Evolutionary conservation across 345 rosid genomes (phyloP).

Genomic region (Acer saccharum): DNA sequence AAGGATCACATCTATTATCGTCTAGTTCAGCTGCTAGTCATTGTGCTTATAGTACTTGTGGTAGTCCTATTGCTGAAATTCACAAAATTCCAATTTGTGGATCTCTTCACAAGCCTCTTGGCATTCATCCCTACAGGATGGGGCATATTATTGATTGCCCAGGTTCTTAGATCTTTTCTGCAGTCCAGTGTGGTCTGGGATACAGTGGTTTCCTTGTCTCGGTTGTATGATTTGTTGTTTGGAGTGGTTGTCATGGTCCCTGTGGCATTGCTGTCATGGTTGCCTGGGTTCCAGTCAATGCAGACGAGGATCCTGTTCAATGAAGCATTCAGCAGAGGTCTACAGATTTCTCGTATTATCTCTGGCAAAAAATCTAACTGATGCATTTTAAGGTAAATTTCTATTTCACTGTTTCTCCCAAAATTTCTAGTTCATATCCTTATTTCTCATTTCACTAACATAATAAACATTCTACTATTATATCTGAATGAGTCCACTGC

Average conservation of each 20-base stretch:
- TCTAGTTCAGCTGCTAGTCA: slow-evolving; percentile 63
- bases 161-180: slow-evolving; percentile 50
- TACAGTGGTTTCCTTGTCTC: slow-evolving; percentile 77
- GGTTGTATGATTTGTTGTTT: slow-evolving; percentile 76
- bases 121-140: slow-evolving; percentile 93
- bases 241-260: slow-evolving; percentile 78
- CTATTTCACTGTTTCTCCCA: not conserved
- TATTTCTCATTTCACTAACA: not conserved
- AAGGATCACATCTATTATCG: slow-evolving; percentile 73
- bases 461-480: not conserved
- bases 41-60: slow-evolving; percentile 44
- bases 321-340: slow-evolving; percentile 90
- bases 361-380: slow-evolving; percentile 66
- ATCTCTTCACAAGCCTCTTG: slow-evolving; percentile 70
- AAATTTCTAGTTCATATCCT: not conserved
- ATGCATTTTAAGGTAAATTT: slow-evolving; percentile 28
- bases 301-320: slow-evolving; percentile 89
- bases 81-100: slow-evolving; percentile 46
- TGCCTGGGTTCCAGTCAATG: slow-evolving; percentile 90
- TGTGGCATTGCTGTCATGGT: slow-evolving; percentile 80
- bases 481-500: not conserved
- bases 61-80: slow-evolving; percentile 52
- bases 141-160: slow-evolving; percentile 81
- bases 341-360: slow-evolving; percentile 77
- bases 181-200: slow-evolving; percentile 62